These are phyloP conservation scores for Phytopythium vexans DNA, from an alignment of 352 stramenopile genomes.

Conservation along the genomic window DNA sequence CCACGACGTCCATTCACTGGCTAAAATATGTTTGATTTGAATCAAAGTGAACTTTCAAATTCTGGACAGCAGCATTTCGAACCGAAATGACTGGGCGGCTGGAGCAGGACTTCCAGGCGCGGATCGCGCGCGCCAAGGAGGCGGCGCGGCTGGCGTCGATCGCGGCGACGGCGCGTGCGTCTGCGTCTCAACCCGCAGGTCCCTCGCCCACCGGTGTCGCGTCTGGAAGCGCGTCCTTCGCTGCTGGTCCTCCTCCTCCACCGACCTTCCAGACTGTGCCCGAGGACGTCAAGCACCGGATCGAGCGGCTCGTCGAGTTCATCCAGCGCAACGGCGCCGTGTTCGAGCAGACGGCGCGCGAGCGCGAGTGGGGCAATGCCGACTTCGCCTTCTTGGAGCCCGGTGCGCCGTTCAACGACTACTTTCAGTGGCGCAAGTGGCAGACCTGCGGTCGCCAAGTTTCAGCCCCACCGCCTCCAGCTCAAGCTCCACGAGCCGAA, in stretches of 20 bases:
- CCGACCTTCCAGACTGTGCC: conserved; percentile 16
- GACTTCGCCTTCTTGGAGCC: conserved; percentile 51
- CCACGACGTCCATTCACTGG: too few relatives aligned
- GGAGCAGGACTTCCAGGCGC: conserved; percentile 47
- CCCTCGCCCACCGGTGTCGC: neutral
- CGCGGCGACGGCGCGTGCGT: conserved; percentile 21
- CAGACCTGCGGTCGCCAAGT: conserved; percentile 14
- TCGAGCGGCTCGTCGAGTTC: conserved; percentile 60
- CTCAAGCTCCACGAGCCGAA: neutral
- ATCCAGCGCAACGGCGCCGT: conserved; percentile 48
- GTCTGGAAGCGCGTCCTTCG: neutral
- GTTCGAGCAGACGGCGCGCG: conserved; percentile 43
- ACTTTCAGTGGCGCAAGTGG: conserved; percentile 49
- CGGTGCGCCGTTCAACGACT: conserved; percentile 40
- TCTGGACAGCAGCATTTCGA: neutral
- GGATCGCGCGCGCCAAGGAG: conserved; percentile 53
- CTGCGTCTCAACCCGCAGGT: neutral
- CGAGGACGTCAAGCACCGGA: conserved; percentile 40
- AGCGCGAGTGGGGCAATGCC: conserved; percentile 49
- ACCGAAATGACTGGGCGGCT: conserved; percentile 7
- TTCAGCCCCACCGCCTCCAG: conserved; percentile 2
- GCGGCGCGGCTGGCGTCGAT: conserved; percentile 50
- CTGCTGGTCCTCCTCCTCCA: conserved; percentile 2
- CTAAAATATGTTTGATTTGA: too few relatives aligned
- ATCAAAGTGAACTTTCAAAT: neutral